Evolutionary conservation across 176 grass and related monocot species (phyloP).

Genomic region (Tillandsia fasciculata): DNA sequence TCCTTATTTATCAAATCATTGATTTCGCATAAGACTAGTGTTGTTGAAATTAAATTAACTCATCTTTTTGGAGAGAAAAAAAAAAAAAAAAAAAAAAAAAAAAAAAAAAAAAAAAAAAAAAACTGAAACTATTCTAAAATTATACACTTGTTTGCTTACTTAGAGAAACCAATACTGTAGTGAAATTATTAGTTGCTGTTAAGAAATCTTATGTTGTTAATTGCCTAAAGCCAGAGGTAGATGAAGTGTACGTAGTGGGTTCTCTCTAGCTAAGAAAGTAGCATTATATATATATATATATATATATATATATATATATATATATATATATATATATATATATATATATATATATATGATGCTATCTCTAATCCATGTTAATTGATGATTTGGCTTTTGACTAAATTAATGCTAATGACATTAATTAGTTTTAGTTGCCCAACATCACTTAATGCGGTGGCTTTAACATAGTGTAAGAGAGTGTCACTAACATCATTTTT

Average conservation of each 20-base stretch:
- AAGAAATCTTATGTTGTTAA: background rate
- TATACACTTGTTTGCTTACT: conserved; percentile 14
- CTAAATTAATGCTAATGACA: background rate
- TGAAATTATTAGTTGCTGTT: background rate
- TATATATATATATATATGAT: background rate
- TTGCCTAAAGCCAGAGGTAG: no score
- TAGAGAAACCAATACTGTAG: conserved; percentile 6
- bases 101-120: no score
- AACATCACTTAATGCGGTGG: conserved; percentile 5
- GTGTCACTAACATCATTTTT: conserved; percentile 9
- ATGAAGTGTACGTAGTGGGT: background rate
- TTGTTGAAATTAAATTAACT: no score
- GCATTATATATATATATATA: background rate
- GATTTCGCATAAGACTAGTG: no score
- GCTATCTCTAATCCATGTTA: background rate
- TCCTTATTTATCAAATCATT: no score
- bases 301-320: no score
- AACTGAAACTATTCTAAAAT: no score
- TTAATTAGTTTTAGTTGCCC: conserved; percentile 8
- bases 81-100: no score
- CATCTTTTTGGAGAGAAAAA: no score
- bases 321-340: no score
- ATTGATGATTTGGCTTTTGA: conserved; percentile 11
- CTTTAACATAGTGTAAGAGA: conserved; percentile 14
- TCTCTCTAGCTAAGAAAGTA: conserved; percentile 6